Base-by-base conservation (phyloP, 2,329 filamentous ascomycete genomes). In the Pseudogymnoascus sp. region DNA sequence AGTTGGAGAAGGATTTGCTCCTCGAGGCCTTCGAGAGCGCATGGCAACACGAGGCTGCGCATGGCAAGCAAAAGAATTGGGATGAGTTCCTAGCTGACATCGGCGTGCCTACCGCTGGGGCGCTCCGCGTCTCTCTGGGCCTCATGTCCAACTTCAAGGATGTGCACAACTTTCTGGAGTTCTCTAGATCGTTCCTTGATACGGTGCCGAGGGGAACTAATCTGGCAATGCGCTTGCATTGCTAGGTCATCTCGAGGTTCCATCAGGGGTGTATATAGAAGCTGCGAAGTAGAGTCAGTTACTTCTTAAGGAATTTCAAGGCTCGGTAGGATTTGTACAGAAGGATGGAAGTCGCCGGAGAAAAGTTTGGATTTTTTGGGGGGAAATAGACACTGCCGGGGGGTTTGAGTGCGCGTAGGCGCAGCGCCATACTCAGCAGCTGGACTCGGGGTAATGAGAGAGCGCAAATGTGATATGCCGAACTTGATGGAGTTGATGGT, bases 81-180 rank as follows among this genome's bases (percentile, higher is more conserved):
- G 69, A 74, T 5, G 65, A 70, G n/a, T 65, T 69, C n/a, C 21
- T 69, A 1, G 52, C 63, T 19, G 35, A 65, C 4, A 35, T 69
- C 14, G 67, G 67, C 2, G 35, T 72, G 4, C 66, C 69, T 3
- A 67, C 71, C 0, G 68, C 68, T 0, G 75, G 75, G 0, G 75
- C 75, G 1, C 67, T 77, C 5, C 69, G 76, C 1, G 71, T 78
- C 0, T 77, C 75, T 1, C 74, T 78, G 62, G 76, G 76, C 19
- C 64, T 76, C 16, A 74, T 72, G 1, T 76, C 75, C 8, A 75
- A 68, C 14, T 63, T 66, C 1, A 67, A 62, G 0, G 76, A 77
- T 39, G 71, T 77, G 1, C 72, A 76, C n/a, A 64, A 63, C 5
- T 74, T 77, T 55, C 68, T 77, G 49, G 65, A 62, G 0, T 78